Base-by-base conservation (phyloP, 176 grass and related monocot species). In the Lolium perenne region DNA sequence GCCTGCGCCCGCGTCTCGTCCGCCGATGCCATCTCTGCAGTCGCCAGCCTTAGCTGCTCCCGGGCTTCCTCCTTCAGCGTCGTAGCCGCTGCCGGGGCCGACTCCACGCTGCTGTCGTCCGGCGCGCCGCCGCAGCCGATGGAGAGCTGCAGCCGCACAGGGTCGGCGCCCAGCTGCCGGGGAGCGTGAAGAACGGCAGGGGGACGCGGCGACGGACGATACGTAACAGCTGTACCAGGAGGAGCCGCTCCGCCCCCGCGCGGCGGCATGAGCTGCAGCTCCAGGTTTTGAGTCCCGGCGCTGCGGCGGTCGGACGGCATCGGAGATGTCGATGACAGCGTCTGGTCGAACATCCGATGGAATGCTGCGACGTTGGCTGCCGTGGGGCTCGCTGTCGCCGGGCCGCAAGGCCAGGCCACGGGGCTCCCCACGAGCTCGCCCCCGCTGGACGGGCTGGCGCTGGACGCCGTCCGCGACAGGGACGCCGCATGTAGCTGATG, bases 221-320 rank as follows among this genome's bases (percentile, higher is more conserved):
- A 79, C 46, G 29, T 43, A 43, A 7, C 41, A 43, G 41, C 41
- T 3, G 41, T 41, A 9, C 38, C 64, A 25, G 16, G 16, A 21
- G 21, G 16, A 21, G 21, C 21, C 4, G 57, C 47, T 5, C 59
- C 79, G 20, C 43, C 71, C 10, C 50, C 71, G 12, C 85, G 87
- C 61, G 83, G 85, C 7, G 95, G 93, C 50, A 98, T 91, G 46
- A 98, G 88, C 81, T 94, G 93, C 32, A 98, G 86, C 85, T 95
- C 93, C 12, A 94, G 76, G 74, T 80, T 90, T 23, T 90, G 80
- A 12, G 61, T 10, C 9, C 58, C 21, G 38, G 35, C 20, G 23
- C 43, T 64, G n/a, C 41, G 38, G 14, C n/a, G 71, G 32, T 75
- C 77, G 22, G 43, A 49, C 10, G 80, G 78, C 32, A 35, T 12